Percentiles rank a stretch among this genome's conserved stretches.
phyloP scores from a whole-genome alignment of 2,329 filamentous ascomycete genomes.

The Acrodontium crateriforme region DNA sequence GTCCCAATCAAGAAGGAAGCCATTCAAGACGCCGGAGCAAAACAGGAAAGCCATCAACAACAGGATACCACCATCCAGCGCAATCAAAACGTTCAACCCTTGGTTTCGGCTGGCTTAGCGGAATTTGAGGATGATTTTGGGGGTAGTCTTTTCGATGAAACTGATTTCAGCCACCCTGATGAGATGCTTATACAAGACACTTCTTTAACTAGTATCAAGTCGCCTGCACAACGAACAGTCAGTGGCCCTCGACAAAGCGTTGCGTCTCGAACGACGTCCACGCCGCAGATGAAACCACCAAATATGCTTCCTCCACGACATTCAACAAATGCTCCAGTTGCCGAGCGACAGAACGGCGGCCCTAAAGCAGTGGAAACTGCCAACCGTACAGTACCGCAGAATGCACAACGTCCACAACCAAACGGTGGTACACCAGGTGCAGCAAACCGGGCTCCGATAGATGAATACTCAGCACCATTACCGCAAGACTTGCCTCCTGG shows the following conservation, averaged over 20 bases:
- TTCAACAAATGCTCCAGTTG: constrained; percentile 4
- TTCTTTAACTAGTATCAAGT: constrained; percentile 9
- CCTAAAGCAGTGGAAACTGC: background rate
- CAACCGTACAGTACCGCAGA: constrained; percentile 1
- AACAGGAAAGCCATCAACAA: constrained; percentile 7
- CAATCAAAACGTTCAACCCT: constrained; percentile 21
- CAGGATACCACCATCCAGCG: constrained; percentile 7
- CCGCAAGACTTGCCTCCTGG: constrained; percentile 16
- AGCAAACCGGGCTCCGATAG: constrained; percentile 2
- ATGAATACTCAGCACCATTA: constrained; percentile 9
- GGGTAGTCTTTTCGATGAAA: constrained; percentile 44
- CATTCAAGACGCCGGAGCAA: constrained; percentile 8
- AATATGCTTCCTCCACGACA: constrained; percentile 15
- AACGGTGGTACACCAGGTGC: background rate
- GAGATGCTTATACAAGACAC: constrained; percentile 48
- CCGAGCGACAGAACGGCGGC: constrained; percentile 1
- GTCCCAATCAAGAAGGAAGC: constrained; percentile 45
- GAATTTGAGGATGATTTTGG: constrained; percentile 43
- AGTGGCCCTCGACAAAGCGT: constrained; percentile 7
- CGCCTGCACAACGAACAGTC: constrained; percentile 10
- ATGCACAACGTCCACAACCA: constrained; percentile 1
- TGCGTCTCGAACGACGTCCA: constrained; percentile 15
- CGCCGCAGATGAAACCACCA: constrained; percentile 18
- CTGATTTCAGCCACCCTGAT: constrained; percentile 51
- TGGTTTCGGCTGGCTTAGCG: constrained; percentile 18